Evolutionary conservation across 345 rosid species (phyloP), one percentile per base, ranked within the genome.

Genomic region (Turnera subulata): DNA sequence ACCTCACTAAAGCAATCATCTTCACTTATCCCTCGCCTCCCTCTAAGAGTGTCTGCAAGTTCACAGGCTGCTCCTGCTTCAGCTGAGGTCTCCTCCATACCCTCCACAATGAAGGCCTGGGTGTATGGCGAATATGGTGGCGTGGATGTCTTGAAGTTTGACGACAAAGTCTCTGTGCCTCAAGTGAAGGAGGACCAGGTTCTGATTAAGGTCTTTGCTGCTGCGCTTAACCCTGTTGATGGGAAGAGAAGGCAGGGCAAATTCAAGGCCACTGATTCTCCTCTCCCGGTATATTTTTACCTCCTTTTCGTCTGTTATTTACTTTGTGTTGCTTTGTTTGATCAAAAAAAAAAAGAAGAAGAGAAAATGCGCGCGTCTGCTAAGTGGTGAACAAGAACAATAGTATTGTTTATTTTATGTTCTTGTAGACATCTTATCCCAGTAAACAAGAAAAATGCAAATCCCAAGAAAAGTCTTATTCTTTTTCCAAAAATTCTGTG

Each of bases 201-300:
- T 25, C 58, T 92, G 72, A 69, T 92, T 11, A 92, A 86, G 69
- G 98, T 92, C 46, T 70, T 64, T 55, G 93, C 96, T 59, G 95
- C 91, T 32, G 98, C 85, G 55, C 91, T 92, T 59, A 92, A 92
- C 63, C 98, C 94, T 23, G 98, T 92, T 50, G 98, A 92, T 61
- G 83, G 69, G 9, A 89, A 89, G 64, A 67, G 96, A 61, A 77
- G 91, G 57, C 89, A 78, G 78, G 95, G 96, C n/a, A 92, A 89
- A 55, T 92, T 92, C 69, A 86, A 92, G 81, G 87, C 96, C 66
- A 84, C 96, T 1, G 98, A 91, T 75, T 88, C 89, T 51, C 87
- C 82, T 65, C 93, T 88, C 25, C 93, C 95, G 78, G 92, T 91
- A 84, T 6, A 16, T 15, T 10, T 3, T 11, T 33, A 29, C 29